These are phyloP conservation scores for Vararia minispora DNA, from an alignment of 768 basidiomycete species.

Conservation along the genomic window DNA sequence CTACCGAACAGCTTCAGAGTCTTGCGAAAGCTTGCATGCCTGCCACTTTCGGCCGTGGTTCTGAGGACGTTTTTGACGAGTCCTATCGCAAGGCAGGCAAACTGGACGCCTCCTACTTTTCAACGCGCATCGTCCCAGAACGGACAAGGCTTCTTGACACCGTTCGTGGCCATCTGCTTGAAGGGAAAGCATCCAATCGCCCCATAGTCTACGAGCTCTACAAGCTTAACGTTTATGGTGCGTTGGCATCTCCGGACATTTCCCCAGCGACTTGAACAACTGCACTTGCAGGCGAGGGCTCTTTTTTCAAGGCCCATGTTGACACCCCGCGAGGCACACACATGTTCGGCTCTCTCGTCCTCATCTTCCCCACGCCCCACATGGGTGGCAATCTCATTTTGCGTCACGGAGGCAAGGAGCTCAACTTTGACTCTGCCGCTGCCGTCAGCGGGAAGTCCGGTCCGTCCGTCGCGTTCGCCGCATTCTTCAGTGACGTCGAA, in stretches of 20 bases:
- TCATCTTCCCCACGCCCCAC: conserved; percentile 36
- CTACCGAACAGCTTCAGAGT: conserved; percentile 12
- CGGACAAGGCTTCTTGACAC: conserved; percentile 19
- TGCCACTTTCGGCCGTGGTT: conserved; percentile 28
- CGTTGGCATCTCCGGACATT: background rate
- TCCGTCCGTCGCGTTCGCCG: conserved; percentile 24
- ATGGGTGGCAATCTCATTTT: conserved; percentile 34
- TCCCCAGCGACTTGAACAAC: background rate
- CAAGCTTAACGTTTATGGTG: conserved; percentile 38
- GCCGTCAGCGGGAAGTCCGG: conserved; percentile 7
- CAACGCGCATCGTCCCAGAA: conserved; percentile 21
- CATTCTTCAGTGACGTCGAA: conserved; percentile 34
- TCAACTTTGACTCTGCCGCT: conserved; percentile 27
- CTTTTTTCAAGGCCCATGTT: conserved; percentile 39
- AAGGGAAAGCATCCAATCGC: conserved; percentile 13
- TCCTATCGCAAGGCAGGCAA: conserved; percentile 36
- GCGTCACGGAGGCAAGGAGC: conserved; percentile 22
- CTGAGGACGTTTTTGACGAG: conserved; percentile 31
- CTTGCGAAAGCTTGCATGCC: conserved; percentile 27
- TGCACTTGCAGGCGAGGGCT: conserved; percentile 22
- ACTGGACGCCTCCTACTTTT: conserved; percentile 27
- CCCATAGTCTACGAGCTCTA: conserved; percentile 26
- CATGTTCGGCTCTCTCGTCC: conserved; percentile 43
- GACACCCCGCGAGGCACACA: conserved; percentile 32
- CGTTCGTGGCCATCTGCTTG: conserved; percentile 16